phyloP scores from a whole-genome alignment of 495 filamentous ascomycete genomes.

The Penicillium cinerascens region DNA sequence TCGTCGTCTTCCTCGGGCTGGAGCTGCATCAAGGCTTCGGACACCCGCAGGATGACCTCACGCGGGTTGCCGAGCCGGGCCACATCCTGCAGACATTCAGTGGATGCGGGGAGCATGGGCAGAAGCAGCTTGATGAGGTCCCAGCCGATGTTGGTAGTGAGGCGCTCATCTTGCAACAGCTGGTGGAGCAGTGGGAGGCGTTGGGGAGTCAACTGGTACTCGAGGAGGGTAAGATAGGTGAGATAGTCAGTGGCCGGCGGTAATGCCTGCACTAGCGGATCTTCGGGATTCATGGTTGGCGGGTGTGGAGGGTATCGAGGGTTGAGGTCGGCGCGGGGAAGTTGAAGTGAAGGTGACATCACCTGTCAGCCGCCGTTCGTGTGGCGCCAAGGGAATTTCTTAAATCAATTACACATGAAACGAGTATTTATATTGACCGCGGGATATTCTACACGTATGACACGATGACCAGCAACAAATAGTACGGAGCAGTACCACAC shows the following conservation, averaged over 20 bases:
- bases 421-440: too few relatives aligned
- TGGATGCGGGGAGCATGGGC: slow-evolving; percentile 66
- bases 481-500: too few relatives aligned
- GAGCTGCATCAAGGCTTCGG: slow-evolving; percentile 64
- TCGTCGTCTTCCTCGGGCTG: slow-evolving; percentile 53
- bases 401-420: too few relatives aligned
- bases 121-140: slow-evolving; percentile 86
- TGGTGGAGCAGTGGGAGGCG: slow-evolving; percentile 73
- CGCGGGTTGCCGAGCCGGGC: slow-evolving; percentile 86
- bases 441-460: neutral
- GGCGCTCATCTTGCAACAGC: slow-evolving; percentile 74
- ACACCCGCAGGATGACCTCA: slow-evolving; percentile 87
- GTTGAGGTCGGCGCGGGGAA: slow-evolving; percentile 1
- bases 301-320: slow-evolving; percentile 4
- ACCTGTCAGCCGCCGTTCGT: neutral
- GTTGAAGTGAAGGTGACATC: slow-evolving; percentile 2
- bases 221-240: slow-evolving; percentile 84
- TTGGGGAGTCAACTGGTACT: slow-evolving; percentile 75
- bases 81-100: slow-evolving; percentile 70
- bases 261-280: slow-evolving; percentile 47
- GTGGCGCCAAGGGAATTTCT: too few relatives aligned
- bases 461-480: too few relatives aligned
- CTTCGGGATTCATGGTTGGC: slow-evolving; percentile 16
- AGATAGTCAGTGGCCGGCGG: slow-evolving; percentile 78
- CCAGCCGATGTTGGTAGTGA: slow-evolving; percentile 94